Evolutionary conservation across 1,139 yeast species (phyloP), one percentile per base, ranked within the genome.

Genomic region (Geotrichum fermentans): DNA sequence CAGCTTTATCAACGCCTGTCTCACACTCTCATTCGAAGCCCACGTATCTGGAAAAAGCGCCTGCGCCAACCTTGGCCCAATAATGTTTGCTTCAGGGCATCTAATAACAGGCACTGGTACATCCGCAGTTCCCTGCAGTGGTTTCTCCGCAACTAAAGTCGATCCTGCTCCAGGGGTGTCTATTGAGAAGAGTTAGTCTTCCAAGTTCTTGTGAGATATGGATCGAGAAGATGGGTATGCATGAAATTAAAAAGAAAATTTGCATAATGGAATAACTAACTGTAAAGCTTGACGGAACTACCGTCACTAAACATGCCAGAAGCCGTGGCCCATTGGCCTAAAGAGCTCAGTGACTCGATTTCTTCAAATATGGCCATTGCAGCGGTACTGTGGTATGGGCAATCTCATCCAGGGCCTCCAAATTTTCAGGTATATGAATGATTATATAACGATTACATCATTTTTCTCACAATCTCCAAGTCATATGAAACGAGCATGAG

Each of bases 61-160:
- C 20, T 47, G 41, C 2, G 63, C 64, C 24, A 51, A 38, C 39
- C 45, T 48, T 3, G 64, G 65, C 2, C 66, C 65, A 16, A 63
- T 54, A 10, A 62, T 37, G 38, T 49, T 45, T 16, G 43, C 21
- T 46, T 56, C 59, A 5, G 64, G 61, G 38, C 66, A 62, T 10
- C 56, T 33, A 14, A 62, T 51, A 13, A 63, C 51, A n/a, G 46
- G 45, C 3, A 43, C 33, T 2, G 51, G 50, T 11, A 20, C 14
- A 11, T 58, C 61, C 2, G 46, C 47, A 8, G 53, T 49, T 5
- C 47, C 53, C 5, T 33, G 10, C 13, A 62, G 51, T 3, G 41
- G 30, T 4, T 47, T 64, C 2, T 26, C 32, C 2, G 66, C 59
- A 2, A 55, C 40, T 3, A 58, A 55, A 0, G 59, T 50, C 10